These are phyloP conservation scores for Trichoderma reesei DNA, from an alignment of 495 filamentous ascomycete species.

Conservation along the genomic window DNA sequence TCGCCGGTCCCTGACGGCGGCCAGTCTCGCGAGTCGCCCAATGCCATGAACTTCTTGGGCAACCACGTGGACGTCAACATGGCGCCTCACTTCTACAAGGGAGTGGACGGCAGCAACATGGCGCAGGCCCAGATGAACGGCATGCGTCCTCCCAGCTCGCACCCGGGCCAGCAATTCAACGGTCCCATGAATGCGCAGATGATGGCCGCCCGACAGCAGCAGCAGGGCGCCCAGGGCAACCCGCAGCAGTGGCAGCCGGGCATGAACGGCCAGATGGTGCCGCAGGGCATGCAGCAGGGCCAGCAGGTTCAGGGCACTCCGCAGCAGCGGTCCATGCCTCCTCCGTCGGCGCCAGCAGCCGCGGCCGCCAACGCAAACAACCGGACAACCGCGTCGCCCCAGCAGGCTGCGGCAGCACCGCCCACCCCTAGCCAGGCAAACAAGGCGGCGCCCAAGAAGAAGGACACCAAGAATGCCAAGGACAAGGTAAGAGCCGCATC, in stretches of 20 bases:
- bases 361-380: slow-evolving; percentile 45
- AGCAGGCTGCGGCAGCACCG: slow-evolving; percentile 62
- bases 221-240: slow-evolving; percentile 24
- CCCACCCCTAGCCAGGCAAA: slow-evolving; percentile 74
- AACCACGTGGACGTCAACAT: slow-evolving; percentile 58
- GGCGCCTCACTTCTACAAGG: slow-evolving; percentile 46
- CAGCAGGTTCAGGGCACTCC: slow-evolving; percentile 61
- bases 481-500: slow-evolving; percentile 57
- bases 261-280: slow-evolving; percentile 55
- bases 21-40: slow-evolving; percentile 74
- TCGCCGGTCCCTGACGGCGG: slow-evolving; percentile 74
- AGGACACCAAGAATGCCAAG: slow-evolving; percentile 56
- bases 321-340: slow-evolving; percentile 76
- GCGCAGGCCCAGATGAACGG: slow-evolving; percentile 44
- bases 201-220: slow-evolving; percentile 28
- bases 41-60: slow-evolving; percentile 59
- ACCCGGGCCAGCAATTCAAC: slow-evolving; percentile 55
- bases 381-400: slow-evolving; percentile 69
- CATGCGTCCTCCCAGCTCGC: slow-evolving; percentile 83
- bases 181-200: slow-evolving; percentile 54
- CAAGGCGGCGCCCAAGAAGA: slow-evolving; percentile 82
- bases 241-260: slow-evolving; percentile 46
- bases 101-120: slow-evolving; percentile 45
- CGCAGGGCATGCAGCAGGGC: slow-evolving; percentile 48
- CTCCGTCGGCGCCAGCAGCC: slow-evolving; percentile 69